These are phyloP conservation scores for Themeda triandra DNA, from an alignment of 176 grass and related monocot genomes.

Conservation along the genomic window DNA sequence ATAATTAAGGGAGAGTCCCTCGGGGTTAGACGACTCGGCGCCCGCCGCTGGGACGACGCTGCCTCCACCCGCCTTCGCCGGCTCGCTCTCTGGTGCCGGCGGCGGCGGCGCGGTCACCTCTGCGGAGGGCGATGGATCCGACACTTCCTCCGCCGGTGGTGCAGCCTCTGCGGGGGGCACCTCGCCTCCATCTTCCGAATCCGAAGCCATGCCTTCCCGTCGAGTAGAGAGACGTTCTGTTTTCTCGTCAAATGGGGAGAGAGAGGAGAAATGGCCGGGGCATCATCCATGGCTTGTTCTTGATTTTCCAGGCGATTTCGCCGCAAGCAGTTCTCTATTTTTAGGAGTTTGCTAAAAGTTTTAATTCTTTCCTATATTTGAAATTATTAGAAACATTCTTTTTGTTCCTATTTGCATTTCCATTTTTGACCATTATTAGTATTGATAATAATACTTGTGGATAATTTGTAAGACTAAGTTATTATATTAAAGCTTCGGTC, in stretches of 20 bases:
- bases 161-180: background rate
- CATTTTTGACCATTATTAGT: too few species aligned
- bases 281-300: background rate
- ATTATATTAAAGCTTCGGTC: too few species aligned
- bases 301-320: too few species aligned
- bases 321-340: background rate
- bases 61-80: slow-evolving; percentile 20
- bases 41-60: slow-evolving; percentile 17
- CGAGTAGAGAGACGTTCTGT: background rate
- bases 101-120: slow-evolving; percentile 10
- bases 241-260: background rate
- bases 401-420: too few species aligned
- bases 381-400: background rate
- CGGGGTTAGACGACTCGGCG: slow-evolving; percentile 35
- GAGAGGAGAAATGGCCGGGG: background rate
- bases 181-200: slow-evolving; percentile 1
- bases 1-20: slow-evolving; percentile 88
- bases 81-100: slow-evolving; percentile 10
- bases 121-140: background rate
- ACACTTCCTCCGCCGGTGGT: background rate
- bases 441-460: too few species aligned
- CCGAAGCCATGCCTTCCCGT: slow-evolving; percentile 12
- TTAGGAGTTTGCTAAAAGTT: background rate
- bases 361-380: background rate
- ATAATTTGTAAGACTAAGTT: too few species aligned